Base-by-base conservation (phyloP, 495 filamentous ascomycete species). In the Aspergillus carlsbadensis region DNA sequence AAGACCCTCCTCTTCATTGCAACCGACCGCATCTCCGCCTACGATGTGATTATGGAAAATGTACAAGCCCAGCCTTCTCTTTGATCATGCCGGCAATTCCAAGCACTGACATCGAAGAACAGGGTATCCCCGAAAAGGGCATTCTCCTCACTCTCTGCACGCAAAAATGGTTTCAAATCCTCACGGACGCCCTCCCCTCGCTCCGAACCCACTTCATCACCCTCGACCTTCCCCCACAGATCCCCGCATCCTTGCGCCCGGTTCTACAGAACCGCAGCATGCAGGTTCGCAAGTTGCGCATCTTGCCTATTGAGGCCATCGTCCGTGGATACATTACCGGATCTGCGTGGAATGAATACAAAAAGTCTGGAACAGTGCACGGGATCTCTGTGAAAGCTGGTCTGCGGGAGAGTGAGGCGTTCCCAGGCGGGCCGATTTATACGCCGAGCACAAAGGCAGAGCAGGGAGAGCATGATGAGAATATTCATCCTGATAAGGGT, bases 271-370 rank as follows among this genome's bases (percentile, higher is more conserved):
- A 79, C 62, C 85, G 92, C 39, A 84, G 81, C 62, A 96, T 96
- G 92, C 82, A 87, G 57, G 91, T 96, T 49, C 86, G 87, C 58
- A 85, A 84, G 58, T 78, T 90, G 24, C 81, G 85, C 50, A 81
- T 95, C 47, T 86, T 96, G 54, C 90, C 90, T n/a, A 81, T 98
- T 56, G 94, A 98, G 73, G 90, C 88, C 15, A 90, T 92, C 54
- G 92, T 96, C 2, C 86, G 93, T 26, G 93, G 94, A 52, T 97
- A 97, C 72, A 87, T 98, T 70, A 96, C 92, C 6, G 94, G 94
- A 11, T 89, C 87, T 52, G 92, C 91, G 4, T 98, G 94, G 94
- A 79, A 76, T 29, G 92, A 96, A 70, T 90, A 90, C 67, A 71
- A 84, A 64, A 79, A 81, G 49, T 74, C 74, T 29, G 89, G 88